Evolutionary conservation across 352 stramenopile genomes (phyloP).

Genomic region (Thraustotheca clavata): DNA sequence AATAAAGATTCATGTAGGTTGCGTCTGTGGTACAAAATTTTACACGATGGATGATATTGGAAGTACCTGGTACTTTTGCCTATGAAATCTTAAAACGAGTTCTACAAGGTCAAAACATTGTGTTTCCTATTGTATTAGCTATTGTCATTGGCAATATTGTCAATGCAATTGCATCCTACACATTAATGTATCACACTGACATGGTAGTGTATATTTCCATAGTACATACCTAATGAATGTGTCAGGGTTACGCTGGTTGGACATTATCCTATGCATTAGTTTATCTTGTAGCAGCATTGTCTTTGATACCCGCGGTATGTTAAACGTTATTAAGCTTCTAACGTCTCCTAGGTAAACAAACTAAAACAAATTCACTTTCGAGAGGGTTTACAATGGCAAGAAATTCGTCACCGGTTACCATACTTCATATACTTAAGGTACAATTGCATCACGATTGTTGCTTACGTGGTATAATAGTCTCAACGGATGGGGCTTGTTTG

Average conservation of each 20-base stretch:
- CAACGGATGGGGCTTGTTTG: constrained; percentile 52
- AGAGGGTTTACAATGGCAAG: neutral
- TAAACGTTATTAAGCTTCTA: neutral
- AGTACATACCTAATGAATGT: too few relatives aligned
- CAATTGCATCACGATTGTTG: neutral
- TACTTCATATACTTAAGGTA: constrained; percentile 16
- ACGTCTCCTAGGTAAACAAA: neutral
- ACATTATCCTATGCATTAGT: neutral
- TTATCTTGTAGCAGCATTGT: neutral
- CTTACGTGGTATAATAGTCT: neutral
- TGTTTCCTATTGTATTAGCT: constrained; percentile 71
- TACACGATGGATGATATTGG: constrained; percentile 58
- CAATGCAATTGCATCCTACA: constrained; percentile 66
- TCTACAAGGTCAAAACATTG: constrained; percentile 79
- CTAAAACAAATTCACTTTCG: neutral
- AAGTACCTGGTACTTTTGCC: constrained; percentile 64
- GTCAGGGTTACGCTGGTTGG: constrained; percentile 1
- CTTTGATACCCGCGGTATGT: neutral
- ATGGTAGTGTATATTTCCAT: constrained; percentile 25
- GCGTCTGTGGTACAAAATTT: constrained; percentile 55
- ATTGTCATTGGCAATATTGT: constrained; percentile 67
- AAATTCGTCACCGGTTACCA: neutral
- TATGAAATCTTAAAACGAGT: constrained; percentile 79
- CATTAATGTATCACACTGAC: constrained; percentile 76
- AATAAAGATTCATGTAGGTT: constrained; percentile 26